Base-by-base conservation (phyloP, 2,329 filamentous ascomycete species). In the Thielaviopsis punctulata region DNA sequence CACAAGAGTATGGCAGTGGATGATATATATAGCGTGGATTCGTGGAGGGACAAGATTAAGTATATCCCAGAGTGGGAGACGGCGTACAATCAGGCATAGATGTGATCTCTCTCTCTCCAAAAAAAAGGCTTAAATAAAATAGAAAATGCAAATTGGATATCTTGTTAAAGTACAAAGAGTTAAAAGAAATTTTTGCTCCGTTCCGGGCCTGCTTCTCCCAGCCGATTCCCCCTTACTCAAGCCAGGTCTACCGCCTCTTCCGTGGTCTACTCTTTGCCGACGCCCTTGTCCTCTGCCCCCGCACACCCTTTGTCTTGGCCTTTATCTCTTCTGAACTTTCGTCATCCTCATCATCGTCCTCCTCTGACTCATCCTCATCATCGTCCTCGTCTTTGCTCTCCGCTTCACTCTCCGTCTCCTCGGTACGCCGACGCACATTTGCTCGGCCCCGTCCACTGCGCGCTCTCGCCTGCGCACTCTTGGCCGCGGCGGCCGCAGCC, bases 41-140 rank as follows among this genome's bases (percentile, higher is more conserved):
- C 66, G 45, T 73, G 72, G 71, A 64, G 66, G 47, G 60, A 60
- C 7, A 62, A 59, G 50, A 56, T 67, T 24, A 59, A 60, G 9
- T 69, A 65, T 49, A 60, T 59, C 27, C 65, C 64, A 52, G 66
- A 71, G 50, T 75, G 72, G 72, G 71, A 74, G 57, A 60, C 57
- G 27, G 23, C 22, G 33, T 39, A 18, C 45, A 18, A 27, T 8
- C 22, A 21, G 30, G 25, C 5, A 33, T 19, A 23, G 33, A 41
- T 23, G 30, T 50, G 24, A n/a, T n/a, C n/a, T n/a, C n/a, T n/a
- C n/a, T n/a, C n/a, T n/a, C n/a, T n/a, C n/a, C n/a, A n/a, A n/a
- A n/a, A n/a, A n/a, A n/a, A n/a, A n/a, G n/a, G n/a, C n/a, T n/a
- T 50, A 50, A 43, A 41, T 8, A 41, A 50, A 18, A 12, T 44